Base-by-base conservation (phyloP, 78 protist species). In the Planoprotostelium fungivorum region DNA sequence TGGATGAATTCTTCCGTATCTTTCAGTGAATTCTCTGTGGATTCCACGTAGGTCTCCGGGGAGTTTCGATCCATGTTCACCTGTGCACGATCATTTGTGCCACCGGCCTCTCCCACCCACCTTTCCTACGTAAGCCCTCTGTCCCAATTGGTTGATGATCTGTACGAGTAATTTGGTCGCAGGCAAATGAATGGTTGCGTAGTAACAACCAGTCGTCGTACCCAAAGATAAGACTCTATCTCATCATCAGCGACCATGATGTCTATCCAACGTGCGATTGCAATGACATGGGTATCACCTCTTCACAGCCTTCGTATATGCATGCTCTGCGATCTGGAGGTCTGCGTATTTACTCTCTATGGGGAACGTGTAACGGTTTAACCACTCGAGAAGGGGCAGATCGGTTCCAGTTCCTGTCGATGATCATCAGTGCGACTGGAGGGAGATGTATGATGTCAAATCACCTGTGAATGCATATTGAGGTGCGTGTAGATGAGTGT, bases 401-500 rank as follows among this genome's bases (percentile, higher is more conserved):
- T 96, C 97, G 29, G 91, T 84, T 35, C 98, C 98, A 0, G 90
- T 93, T n/a, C 91, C 91, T 28, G 63, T 5, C 23, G 1, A 28
- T 36, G 63, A 1, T 29, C 1, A 87, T 5, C 88, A 51, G 16
- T 5, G n/a, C n/a, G n/a, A n/a, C n/a, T n/a, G n/a, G n/a, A n/a
- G n/a, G n/a, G n/a, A n/a, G n/a, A n/a, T n/a, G n/a, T n/a, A n/a
- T n/a, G 73, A 51, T 5, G 73, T 16, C 73, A 51, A 51, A 51
- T 51, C 73, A 34, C 98, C 98, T 0, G 95, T 88, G 84, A 91
- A 89, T 31, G 85, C 93, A 38, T 93, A 95, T 83, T 97, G 99
- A 36, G 99, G 98, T 28, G 98, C 98, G 89, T 97, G 99, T 0
- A 90, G 88, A 36, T 97, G 99, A 0, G 98, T 95, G 84, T 97